These are phyloP conservation scores for Ustilago shanxiensis DNA, from an alignment of 1,284 basidiomycete species.

Conservation along the genomic window DNA sequence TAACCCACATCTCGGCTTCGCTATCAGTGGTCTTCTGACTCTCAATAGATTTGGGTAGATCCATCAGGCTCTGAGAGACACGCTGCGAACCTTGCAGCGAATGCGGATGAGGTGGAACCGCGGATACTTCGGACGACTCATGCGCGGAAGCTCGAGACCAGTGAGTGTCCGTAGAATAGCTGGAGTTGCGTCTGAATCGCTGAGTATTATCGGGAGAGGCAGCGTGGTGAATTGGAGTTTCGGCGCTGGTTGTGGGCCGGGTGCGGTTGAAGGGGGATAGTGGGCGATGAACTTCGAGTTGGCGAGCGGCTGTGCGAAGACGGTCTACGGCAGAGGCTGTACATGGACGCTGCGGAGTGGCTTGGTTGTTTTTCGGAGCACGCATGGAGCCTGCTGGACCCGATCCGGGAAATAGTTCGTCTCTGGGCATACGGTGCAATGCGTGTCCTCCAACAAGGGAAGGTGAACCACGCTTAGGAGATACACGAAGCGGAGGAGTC, in stretches of 20 bases:
- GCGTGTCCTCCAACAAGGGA: background rate
- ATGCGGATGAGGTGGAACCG: background rate
- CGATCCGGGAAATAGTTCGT: background rate
- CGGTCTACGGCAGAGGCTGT: conserved; percentile 33
- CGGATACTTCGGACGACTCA: background rate
- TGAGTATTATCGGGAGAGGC: conserved; percentile 5
- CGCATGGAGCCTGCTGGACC: background rate
- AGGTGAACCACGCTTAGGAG: background rate
- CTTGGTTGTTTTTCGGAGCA: background rate
- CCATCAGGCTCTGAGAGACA: background rate
- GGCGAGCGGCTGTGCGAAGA: conserved; percentile 11
- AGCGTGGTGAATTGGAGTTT: background rate
- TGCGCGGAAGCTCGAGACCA: conserved; percentile 26
- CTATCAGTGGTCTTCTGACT: conserved; percentile 22
- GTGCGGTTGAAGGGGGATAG: conserved; percentile 27
- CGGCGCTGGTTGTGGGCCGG: conserved; percentile 11
- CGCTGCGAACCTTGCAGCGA: background rate
- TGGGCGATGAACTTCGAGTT: conserved; percentile 21
- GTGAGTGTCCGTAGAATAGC: conserved; percentile 15
- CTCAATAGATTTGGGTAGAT: background rate
- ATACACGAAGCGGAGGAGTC: background rate
- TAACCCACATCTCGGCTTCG: conserved; percentile 35
- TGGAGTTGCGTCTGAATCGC: conserved; percentile 22
- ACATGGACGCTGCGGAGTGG: conserved; percentile 13
- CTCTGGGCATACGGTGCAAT: conserved; percentile 5